A percentile compares a stretch with the other conserved stretches of the same genome.
These are phyloP conservation scores for Acer negundo DNA, from an alignment of 345 rosid species.

Conservation along the genomic window DNA sequence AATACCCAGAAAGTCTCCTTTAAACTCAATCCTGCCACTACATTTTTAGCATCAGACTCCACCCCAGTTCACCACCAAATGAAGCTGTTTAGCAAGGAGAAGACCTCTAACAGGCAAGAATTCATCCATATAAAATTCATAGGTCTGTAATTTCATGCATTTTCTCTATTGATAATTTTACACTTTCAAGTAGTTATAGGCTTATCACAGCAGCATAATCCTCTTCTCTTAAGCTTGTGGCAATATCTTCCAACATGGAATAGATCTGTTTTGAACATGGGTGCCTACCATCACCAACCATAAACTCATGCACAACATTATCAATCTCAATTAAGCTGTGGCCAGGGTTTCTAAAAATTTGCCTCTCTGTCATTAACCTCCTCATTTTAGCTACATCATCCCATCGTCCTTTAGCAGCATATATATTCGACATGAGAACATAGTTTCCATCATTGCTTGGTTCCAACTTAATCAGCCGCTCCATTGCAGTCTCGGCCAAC, in stretches of 20 bases:
- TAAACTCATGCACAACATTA: constrained; percentile 25
- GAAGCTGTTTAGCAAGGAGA: too few relatives aligned
- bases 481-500: constrained; percentile 39
- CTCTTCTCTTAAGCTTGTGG: constrained; percentile 12
- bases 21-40: too few relatives aligned
- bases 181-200: neutral
- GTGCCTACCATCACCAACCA: constrained; percentile 30
- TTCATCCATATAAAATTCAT: neutral
- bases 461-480: constrained; percentile 36
- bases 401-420: constrained; percentile 46
- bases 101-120: too few relatives aligned
- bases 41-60: too few relatives aligned
- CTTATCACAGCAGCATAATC: neutral
- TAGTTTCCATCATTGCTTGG: constrained; percentile 48
- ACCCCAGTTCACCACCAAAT: too few relatives aligned
- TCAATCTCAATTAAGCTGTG: constrained; percentile 35
- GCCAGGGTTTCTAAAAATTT: constrained; percentile 31
- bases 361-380: constrained; percentile 32
- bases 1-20: too few relatives aligned
- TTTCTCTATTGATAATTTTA: neutral
- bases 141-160: neutral
- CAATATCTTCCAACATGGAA: constrained; percentile 19
- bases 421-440: constrained; percentile 47
- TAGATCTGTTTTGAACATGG: constrained; percentile 27
- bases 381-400: constrained; percentile 39